Evolutionary conservation across 805 yeast species (phyloP).

Genomic region (Wickerhamiella domercqiae): DNA sequence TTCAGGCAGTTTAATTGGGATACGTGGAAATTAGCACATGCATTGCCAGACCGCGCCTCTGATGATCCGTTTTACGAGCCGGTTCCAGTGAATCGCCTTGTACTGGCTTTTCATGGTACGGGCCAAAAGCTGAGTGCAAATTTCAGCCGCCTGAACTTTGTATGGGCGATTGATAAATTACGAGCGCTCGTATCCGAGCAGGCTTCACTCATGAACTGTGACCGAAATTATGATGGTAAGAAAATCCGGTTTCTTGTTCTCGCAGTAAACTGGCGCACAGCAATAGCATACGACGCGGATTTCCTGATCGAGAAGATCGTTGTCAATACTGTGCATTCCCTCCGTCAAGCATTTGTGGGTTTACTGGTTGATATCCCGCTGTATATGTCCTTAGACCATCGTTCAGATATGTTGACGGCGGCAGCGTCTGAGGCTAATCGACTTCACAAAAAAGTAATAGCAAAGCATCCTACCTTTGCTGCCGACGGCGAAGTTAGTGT

Average conservation of each 20-base stretch:
- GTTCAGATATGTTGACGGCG: constrained; percentile 44
- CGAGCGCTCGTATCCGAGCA: constrained; percentile 22
- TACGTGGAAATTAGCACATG: constrained; percentile 18
- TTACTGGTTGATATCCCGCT: constrained; percentile 69
- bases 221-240: constrained; percentile 10
- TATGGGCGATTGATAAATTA: constrained; percentile 41
- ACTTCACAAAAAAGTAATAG: constrained; percentile 43
- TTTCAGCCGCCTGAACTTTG: constrained; percentile 70
- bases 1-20: constrained; percentile 21
- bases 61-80: constrained; percentile 19
- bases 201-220: constrained; percentile 13
- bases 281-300: constrained; percentile 18
- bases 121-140: constrained; percentile 78
- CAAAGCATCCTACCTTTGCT: constrained; percentile 53
- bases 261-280: constrained; percentile 85
- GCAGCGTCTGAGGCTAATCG: constrained; percentile 60
- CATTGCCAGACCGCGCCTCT: constrained; percentile 19
- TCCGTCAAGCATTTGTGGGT: constrained; percentile 68
- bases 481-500: constrained; percentile 36
- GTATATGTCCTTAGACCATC: constrained; percentile 54
- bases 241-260: constrained; percentile 25
- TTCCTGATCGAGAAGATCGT: constrained; percentile 62
- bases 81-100: constrained; percentile 39
- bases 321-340: constrained; percentile 58
- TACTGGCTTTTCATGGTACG: constrained; percentile 83